Evolutionary conservation across 257 asterid species (phyloP), one percentile per base, ranked within the genome.

Genomic region (Linderniella brevidens): DNA sequence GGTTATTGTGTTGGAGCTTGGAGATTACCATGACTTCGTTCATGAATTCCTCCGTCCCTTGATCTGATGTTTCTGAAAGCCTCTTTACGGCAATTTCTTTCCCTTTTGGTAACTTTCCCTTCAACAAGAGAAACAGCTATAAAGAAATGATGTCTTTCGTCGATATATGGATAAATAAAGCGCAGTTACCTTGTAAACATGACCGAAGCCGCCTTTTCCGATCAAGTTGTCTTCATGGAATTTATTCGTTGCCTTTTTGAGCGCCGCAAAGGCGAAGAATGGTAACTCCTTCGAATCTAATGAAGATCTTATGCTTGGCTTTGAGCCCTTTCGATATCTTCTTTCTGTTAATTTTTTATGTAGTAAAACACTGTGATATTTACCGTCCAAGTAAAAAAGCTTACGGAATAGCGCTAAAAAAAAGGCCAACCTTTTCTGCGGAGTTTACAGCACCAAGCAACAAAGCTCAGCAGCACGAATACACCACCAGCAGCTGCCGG

Each of bases 1-100:
- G 74, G 46, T 68, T 68, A 9, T 69, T 52, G 18, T 68, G 74
- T 49, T 68, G 74, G 29, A 68, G 69, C 49, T 62, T 68, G 14
- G 70, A 54, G 48, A 65, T 69, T 37, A 69, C 40, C 17, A 44
- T 12, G 11, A 69, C 76, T 54, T 65, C 76, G 40, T 61, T 69
- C 68, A 48, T 68, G 20, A 64, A 68, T 37, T 68, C 75, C 35
- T 56, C 37, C 16, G 57, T 20, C 32, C 76, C 76, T 57, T 69
- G 76, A 10, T 55, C 53, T 0, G 76, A 69, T 0, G 55, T 48
- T 13, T 32, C 39, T 4, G 76, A 53, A 15, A 65, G 67, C 53
- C 72, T 45, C 45, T 69, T 69, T 4, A 69, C 66, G 4, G 76
- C 69, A 45, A 69, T 57, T 37, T 65, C 51, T 38, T 56, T 52